A percentile compares a stretch with the other conserved stretches of the same genome.
phyloP scores from a whole-genome alignment of 2,329 filamentous ascomycete species.

The Penicillium expansum region DNA sequence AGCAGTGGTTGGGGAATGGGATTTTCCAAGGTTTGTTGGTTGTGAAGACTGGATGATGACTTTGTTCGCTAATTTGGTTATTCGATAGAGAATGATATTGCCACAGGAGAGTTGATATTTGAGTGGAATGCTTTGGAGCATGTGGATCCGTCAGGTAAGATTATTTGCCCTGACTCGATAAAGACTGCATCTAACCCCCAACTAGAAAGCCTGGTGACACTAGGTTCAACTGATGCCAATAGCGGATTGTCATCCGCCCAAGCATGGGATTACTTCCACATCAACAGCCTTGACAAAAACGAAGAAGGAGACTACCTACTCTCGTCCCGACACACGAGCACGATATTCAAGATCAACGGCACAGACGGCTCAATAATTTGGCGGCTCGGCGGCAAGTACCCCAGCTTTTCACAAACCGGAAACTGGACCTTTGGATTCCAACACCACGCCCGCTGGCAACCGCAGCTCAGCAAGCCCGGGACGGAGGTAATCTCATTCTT shows the following conservation, averaged over 20 bases:
- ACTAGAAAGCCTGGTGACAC: neutral
- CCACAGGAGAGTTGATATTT: conserved; percentile 2
- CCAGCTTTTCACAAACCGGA: conserved; percentile 19
- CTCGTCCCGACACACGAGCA: conserved; percentile 27
- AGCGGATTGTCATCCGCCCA: neutral
- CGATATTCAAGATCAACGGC: conserved; percentile 29
- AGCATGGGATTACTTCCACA: conserved; percentile 34
- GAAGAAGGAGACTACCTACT: conserved; percentile 28
- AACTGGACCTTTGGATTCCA: conserved; percentile 42
- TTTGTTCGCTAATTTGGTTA: neutral
- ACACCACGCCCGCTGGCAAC: conserved; percentile 16
- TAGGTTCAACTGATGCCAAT: conserved; percentile 17
- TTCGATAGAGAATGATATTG: neutral
- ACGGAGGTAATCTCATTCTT: conserved; percentile 21
- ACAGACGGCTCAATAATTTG: conserved; percentile 29
- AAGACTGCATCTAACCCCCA: neutral
- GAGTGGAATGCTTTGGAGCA: conserved; percentile 8
- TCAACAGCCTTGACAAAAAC: conserved; percentile 23
- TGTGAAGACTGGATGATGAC: neutral
- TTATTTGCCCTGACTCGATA: neutral
- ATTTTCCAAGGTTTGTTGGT: conserved; percentile 47
- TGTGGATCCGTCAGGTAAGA: conserved; percentile 2
- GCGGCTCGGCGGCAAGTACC: conserved; percentile 26
- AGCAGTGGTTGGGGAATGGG: conserved; percentile 53
- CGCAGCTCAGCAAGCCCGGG: neutral